Percentiles rank a stretch among this genome's conserved stretches.
Conservation (phyloP, 495 filamentous ascomycete species). For the Thermothielavioides terrestris region DNA sequence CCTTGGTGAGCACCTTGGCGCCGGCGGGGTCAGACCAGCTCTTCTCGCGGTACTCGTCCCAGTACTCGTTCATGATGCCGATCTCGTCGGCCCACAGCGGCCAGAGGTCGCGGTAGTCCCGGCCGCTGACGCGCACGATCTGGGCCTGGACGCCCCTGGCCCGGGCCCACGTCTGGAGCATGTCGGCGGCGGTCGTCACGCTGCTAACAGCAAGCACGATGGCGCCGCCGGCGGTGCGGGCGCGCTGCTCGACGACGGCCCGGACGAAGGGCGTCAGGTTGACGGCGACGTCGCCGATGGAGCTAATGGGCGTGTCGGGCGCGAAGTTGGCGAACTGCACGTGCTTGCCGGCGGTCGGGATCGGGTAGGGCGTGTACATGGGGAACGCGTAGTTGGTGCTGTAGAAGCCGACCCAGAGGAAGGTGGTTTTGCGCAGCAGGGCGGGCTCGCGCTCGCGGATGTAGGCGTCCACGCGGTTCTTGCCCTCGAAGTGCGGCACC, state of each 20-base stretch:
- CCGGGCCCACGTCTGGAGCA: constrained; percentile 32
- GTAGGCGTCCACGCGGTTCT: constrained; percentile 29
- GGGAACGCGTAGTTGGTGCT: constrained; percentile 19
- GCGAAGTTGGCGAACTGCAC: constrained; percentile 26
- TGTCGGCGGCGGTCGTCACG: constrained; percentile 23
- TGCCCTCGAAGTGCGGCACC: constrained; percentile 36
- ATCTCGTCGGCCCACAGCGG: constrained; percentile 31
- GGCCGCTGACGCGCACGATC: constrained; percentile 15
- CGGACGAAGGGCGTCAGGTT: constrained; percentile 34
- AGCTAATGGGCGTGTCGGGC: constrained; percentile 24
- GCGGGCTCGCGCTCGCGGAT: constrained; percentile 22
- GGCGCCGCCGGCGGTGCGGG: constrained; percentile 22
- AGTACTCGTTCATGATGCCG: constrained; percentile 35
- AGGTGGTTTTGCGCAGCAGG: constrained; percentile 31
- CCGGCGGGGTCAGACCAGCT: constrained; percentile 26
- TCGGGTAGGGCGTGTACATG: constrained; percentile 26
- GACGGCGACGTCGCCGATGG: constrained; percentile 30
- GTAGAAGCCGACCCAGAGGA: constrained; percentile 33
- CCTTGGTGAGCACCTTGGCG: constrained; percentile 6
- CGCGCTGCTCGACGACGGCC: constrained; percentile 33
- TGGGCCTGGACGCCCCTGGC: constrained; percentile 21
- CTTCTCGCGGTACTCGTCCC: constrained; percentile 23
- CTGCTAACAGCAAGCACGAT: constrained; percentile 28
- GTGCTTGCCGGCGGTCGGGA: constrained; percentile 25
- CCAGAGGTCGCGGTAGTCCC: constrained; percentile 28